Evolutionary conservation across 1,139 yeast genomes (phyloP).

Genomic region (Candida sanyaensis): DNA sequence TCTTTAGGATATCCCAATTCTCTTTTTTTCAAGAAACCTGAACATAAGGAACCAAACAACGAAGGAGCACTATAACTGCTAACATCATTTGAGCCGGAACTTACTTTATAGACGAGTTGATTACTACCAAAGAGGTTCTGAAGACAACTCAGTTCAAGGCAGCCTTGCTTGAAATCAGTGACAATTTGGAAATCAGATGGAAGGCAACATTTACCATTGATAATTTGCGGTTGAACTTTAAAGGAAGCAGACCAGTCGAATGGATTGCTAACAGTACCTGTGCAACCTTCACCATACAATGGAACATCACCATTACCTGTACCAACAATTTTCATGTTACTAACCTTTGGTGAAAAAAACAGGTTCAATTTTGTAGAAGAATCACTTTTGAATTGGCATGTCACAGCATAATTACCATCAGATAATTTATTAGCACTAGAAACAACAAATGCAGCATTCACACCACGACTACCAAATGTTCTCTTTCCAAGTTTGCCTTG

Average conservation of each 20-base stretch:
- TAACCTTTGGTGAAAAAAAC: slow-evolving; percentile 6
- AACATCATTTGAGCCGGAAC: too few species aligned
- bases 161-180: slow-evolving; percentile 69
- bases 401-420: slow-evolving; percentile 11
- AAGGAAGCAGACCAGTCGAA: slow-evolving; percentile 14
- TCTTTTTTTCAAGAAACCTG: slow-evolving; percentile 8
- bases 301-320: slow-evolving; percentile 12
- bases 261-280: slow-evolving; percentile 7
- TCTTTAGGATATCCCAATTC: slow-evolving; percentile 6
- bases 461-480: not conserved
- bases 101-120: slow-evolving; percentile 4
- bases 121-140: slow-evolving; percentile 7
- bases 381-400: slow-evolving; percentile 12
- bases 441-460: slow-evolving; percentile 7
- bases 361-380: slow-evolving; percentile 6
- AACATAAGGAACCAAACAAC: not conserved
- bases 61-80: too few species aligned
- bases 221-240: slow-evolving; percentile 10
- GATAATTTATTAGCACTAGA: slow-evolving; percentile 11
- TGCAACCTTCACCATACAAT: slow-evolving; percentile 8
- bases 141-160: slow-evolving; percentile 43
- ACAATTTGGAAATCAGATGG: slow-evolving; percentile 31
- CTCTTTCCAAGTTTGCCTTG: slow-evolving; percentile 1
- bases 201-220: slow-evolving; percentile 13
- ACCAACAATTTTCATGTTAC: slow-evolving; percentile 9